A percentile compares a stretch with the other conserved stretches of the same genome.
phyloP scores from a whole-genome alignment of 2,329 filamentous ascomycete genomes.

The Penicillium sp. region DNA sequence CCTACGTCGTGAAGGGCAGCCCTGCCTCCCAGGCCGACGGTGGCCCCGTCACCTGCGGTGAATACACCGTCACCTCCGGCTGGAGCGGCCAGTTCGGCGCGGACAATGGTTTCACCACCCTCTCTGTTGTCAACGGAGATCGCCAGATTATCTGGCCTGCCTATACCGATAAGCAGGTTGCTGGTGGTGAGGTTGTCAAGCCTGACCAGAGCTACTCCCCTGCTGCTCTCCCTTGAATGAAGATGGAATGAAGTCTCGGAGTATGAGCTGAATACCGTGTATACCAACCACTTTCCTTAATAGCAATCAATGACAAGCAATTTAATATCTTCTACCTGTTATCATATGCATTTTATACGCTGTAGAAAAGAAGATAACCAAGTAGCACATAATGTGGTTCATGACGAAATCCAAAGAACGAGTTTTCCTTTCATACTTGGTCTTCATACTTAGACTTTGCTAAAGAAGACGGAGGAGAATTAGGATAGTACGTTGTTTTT shows the following conservation, averaged over 20 bases:
- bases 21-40: conserved; percentile 40
- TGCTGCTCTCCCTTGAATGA: conserved; percentile 22
- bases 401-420: neutral
- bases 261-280: neutral
- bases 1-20: conserved; percentile 39
- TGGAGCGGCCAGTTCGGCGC: conserved; percentile 57
- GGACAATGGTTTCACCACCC: conserved; percentile 54
- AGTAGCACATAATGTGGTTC: neutral
- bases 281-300: conserved; percentile 9
- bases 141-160: conserved; percentile 50
- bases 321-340: neutral
- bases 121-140: conserved; percentile 48
- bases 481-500: neutral
- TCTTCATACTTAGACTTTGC: neutral
- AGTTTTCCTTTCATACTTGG: neutral
- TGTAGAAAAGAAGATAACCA: neutral
- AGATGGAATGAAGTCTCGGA: neutral
- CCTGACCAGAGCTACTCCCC: conserved; percentile 51
- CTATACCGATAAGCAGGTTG: conserved; percentile 54
- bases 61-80: conserved; percentile 52
- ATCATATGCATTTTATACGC: neutral
- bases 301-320: conserved; percentile 2
- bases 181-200: conserved; percentile 44
- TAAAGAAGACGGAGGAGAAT: neutral
- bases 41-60: conserved; percentile 47